These are phyloP conservation scores for Alternaria arbusti DNA, from an alignment of 2,329 filamentous ascomycete genomes.

Conservation along the genomic window DNA sequence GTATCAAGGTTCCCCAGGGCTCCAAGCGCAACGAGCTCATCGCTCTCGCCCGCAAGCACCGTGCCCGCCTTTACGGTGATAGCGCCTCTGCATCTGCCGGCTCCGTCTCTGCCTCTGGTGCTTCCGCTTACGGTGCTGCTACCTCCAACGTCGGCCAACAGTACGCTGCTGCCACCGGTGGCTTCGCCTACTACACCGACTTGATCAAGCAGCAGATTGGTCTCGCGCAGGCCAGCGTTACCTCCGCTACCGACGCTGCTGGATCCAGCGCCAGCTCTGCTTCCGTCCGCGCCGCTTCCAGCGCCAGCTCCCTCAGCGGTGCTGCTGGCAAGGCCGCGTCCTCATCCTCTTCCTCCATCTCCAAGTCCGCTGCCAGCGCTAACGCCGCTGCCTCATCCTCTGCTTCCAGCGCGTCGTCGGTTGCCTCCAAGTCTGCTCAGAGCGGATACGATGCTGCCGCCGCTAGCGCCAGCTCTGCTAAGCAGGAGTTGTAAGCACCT, in stretches of 20 bases:
- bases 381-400: conserved; percentile 40
- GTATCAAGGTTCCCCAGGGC: conserved; percentile 87
- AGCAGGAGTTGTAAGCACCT: conserved; percentile 54
- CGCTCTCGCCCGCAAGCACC: conserved; percentile 87
- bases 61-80: conserved; percentile 73
- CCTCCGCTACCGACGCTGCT: conserved; percentile 70
- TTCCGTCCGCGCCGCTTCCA: conserved; percentile 14
- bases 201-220: conserved; percentile 55
- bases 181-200: conserved; percentile 48
- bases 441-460: conserved; percentile 43
- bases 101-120: conserved; percentile 48
- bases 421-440: conserved; percentile 42
- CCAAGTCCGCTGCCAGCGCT: conserved; percentile 42
- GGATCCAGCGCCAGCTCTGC: conserved; percentile 31
- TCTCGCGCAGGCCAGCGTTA: conserved; percentile 61
- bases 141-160: conserved; percentile 16
- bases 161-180: conserved; percentile 61
- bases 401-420: conserved; percentile 41
- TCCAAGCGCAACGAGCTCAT: conserved; percentile 89
- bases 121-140: conserved; percentile 65
- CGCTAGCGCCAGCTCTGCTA: conserved; percentile 42
- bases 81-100: conserved; percentile 55
- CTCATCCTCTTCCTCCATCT: conserved; percentile 43
- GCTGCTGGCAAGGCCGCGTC: conserved; percentile 37
- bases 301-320: conserved; percentile 29